These are phyloP conservation scores for Aspergillus sclerotiicarbonarius DNA, from an alignment of 495 filamentous ascomycete species.

Conservation along the genomic window DNA sequence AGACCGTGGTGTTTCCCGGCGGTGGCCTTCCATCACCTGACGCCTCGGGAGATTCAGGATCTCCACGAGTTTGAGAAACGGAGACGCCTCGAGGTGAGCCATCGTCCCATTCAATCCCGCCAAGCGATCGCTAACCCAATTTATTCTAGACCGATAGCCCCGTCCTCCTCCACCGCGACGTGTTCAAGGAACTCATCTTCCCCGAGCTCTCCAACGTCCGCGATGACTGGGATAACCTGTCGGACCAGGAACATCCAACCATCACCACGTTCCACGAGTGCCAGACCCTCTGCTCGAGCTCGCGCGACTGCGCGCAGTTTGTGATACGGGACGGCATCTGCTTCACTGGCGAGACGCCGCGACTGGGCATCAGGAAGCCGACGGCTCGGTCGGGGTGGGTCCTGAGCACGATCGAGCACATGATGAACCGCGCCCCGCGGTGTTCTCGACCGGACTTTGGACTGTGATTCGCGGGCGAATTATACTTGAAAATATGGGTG, in stretches of 20 bases:
- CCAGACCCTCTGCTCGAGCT: conserved; percentile 27
- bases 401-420: conserved; percentile 29
- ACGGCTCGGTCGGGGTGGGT: conserved; percentile 38
- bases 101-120: background rate
- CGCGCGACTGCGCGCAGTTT: conserved; percentile 38
- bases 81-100: conserved; percentile 34
- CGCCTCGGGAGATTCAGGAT: conserved; percentile 33
- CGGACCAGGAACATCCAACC: conserved; percentile 33
- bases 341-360: conserved; percentile 32
- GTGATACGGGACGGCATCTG: conserved; percentile 32
- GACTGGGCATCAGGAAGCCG: conserved; percentile 28
- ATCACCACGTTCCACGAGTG: conserved; percentile 36
- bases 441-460: conserved; percentile 37
- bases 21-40: conserved; percentile 54
- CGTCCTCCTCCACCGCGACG: conserved; percentile 41
- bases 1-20: conserved; percentile 56
- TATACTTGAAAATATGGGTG: background rate
- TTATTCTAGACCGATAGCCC: conserved; percentile 30
- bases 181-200: conserved; percentile 45
- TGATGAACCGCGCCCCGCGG: conserved; percentile 31
- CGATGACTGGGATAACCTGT: conserved; percentile 46
- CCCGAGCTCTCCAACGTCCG: conserved; percentile 33
- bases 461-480: conserved; percentile 10
- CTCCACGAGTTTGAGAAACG: conserved; percentile 43
- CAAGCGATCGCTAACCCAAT: conserved; percentile 5